Conservation (phyloP, 306 rosid genomes). For the Trifolium dubium region DNA sequence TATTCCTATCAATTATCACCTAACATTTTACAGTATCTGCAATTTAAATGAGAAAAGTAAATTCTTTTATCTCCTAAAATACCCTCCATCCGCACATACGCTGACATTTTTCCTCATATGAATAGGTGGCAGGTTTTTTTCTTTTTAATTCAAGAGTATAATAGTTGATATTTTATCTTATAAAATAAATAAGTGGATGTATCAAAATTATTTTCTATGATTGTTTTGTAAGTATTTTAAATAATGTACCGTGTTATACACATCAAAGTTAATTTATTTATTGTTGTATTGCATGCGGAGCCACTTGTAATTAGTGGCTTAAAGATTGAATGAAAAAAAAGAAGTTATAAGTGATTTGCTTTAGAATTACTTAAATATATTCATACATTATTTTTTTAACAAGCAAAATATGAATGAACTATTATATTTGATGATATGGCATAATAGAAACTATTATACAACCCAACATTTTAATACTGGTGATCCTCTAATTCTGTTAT, state of each 20-base stretch:
- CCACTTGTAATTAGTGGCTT: background rate
- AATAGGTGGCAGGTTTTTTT: too few relatives aligned
- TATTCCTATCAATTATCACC: too few relatives aligned
- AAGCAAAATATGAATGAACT: background rate
- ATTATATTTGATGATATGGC: background rate
- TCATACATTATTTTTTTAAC: background rate
- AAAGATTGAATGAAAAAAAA: background rate
- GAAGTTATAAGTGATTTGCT: background rate
- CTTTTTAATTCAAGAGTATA: too few relatives aligned
- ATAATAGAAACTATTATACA: background rate
- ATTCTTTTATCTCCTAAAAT: too few relatives aligned
- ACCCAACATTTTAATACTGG: background rate
- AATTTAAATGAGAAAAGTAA: too few relatives aligned
- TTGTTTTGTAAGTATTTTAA: background rate
- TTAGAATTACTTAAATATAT: background rate
- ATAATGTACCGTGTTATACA: background rate
- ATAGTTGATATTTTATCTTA: too few relatives aligned
- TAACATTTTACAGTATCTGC: too few relatives aligned
- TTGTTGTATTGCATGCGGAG: background rate
- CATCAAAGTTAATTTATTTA: conserved; percentile 1
- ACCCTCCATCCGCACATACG: too few relatives aligned
- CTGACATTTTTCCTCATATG: too few relatives aligned
- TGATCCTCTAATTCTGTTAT: background rate
- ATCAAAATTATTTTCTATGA: too few relatives aligned
- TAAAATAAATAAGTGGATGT: too few relatives aligned